Evolutionary conservation across 495 filamentous ascomycete genomes (phyloP), one percentile per base, ranked within the genome.

Genomic region (Xylaria longipes): DNA sequence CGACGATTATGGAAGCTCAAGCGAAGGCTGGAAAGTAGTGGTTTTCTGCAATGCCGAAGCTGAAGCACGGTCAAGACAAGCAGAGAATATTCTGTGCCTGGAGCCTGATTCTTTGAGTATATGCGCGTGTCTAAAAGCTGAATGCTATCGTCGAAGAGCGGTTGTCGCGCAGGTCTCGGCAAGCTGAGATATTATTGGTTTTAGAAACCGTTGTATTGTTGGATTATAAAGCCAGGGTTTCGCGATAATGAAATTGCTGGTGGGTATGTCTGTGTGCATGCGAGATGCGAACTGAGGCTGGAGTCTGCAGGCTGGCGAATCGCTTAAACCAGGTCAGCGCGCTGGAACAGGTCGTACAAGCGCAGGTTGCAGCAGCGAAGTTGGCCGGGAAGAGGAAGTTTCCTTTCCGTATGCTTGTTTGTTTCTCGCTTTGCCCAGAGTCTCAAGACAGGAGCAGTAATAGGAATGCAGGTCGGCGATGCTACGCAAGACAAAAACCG

Each of bases 301-400:
- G 62, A 54, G 41, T 58, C 66, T 78, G 71, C 71, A 76, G 62
- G 75, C 73, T 39, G 73, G 72, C 72, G 73, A 72, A 70, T 79
- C 72, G 73, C 73, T 73, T 74, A 78, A 72, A 70, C 41, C 72
- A 70, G 68, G 71, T 65, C 76, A 67, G 66, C 65, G 58, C 73
- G 70, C 73, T 77, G 75, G 77, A 74, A 77, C 75, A 79, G 74
- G 77, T 79, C 65, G 77, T 65, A 77, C 75, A 77, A 71, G 72
- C 72, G 73, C 72, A 76, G 69, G 60, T 67, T 52, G 77, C 46
- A 79, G 35, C 63, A 50, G 64, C 27, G 69, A 75, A 66, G 72
- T 65, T 71, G 72, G 72, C 73, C 73, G 75, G 68, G 35, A 20
- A 48, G 35, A 66, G 45, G n/a, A 54, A 60, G 57, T 61, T 54